phyloP scores from a whole-genome alignment of 2,329 filamentous ascomycete species.

The Nothophaeocryptopus gaeumannii region DNA sequence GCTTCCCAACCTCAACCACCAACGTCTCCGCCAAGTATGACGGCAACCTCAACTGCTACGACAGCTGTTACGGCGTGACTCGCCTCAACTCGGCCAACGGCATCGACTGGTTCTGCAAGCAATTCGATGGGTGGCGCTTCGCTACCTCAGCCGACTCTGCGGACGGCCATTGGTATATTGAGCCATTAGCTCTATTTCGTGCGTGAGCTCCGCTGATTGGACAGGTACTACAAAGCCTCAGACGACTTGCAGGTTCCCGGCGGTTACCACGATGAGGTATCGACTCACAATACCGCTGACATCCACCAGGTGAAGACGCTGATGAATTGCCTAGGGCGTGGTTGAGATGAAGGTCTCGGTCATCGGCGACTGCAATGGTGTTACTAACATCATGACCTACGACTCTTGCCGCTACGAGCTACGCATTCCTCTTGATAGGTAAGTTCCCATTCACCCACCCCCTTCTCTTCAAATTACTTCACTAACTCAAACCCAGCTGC shows the following conservation, averaged over 20 bases:
- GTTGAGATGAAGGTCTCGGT: constrained; percentile 6
- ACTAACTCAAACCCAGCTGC: constrained; percentile 3
- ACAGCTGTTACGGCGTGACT: constrained; percentile 12
- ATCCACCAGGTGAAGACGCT: not conserved
- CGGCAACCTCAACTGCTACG: constrained; percentile 8
- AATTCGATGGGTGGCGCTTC: constrained; percentile 1
- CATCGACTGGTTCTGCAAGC: constrained; percentile 12
- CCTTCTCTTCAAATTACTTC: not conserved
- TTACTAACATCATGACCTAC: not conserved
- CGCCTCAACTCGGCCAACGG: not conserved
- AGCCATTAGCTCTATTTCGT: not conserved
- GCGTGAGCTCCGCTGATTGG: not conserved
- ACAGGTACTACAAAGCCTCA: not conserved
- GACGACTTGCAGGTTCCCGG: not conserved
- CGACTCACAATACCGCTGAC: not conserved
- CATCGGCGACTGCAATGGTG: not conserved
- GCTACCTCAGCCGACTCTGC: not conserved
- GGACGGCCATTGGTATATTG: constrained; percentile 3
- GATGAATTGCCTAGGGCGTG: not conserved
- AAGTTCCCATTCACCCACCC: not conserved
- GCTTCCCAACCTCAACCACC: not conserved
- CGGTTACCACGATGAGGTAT: no score
- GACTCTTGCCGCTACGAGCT: constrained; percentile 5
- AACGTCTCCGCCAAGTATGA: not conserved
- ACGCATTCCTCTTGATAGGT: constrained; percentile 7